Percentiles rank a stretch among this genome's conserved stretches.
Conservation (phyloP, 1,139 yeast genomes). For the Tardiomyces depauwii region DNA sequence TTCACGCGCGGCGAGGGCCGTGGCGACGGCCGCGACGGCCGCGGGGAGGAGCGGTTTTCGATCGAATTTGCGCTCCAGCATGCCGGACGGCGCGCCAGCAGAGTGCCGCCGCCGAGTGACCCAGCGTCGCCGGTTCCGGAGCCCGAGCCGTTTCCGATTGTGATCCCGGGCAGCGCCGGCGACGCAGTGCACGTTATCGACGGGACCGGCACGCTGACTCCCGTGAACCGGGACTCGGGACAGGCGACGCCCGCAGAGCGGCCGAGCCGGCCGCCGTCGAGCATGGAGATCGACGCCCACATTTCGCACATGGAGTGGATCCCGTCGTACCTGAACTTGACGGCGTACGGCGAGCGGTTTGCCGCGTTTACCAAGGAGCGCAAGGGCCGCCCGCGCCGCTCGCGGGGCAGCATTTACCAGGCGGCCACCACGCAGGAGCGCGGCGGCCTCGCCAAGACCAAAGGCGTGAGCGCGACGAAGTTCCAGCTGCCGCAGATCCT, state of each 20-base stretch:
- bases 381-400: not conserved
- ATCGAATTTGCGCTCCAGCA: constrained; percentile 12
- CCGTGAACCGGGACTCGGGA: constrained; percentile 3
- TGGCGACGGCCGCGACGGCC: too few relatives aligned
- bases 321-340: not conserved
- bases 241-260: not conserved
- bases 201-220: constrained; percentile 9
- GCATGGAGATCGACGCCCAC: constrained; percentile 5
- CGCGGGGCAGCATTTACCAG: not conserved
- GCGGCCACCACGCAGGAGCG: not conserved
- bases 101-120: constrained; percentile 11
- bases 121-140: constrained; percentile 9
- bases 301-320: constrained; percentile 3
- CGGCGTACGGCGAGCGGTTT: constrained; percentile 2
- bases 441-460: not conserved
- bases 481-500: constrained; percentile 14
- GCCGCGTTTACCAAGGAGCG: not conserved
- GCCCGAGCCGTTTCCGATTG: constrained; percentile 10
- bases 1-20: too few relatives aligned
- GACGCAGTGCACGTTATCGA: constrained; percentile 5
- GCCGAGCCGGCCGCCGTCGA: constrained; percentile 1
- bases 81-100: constrained; percentile 7
- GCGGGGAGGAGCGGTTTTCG: constrained; percentile 11
- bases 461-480: constrained; percentile 5
- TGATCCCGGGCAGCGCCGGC: constrained; percentile 8